Evolutionary conservation across 176 grass and related monocot species (phyloP).

Genomic region (Carex littledalei): DNA sequence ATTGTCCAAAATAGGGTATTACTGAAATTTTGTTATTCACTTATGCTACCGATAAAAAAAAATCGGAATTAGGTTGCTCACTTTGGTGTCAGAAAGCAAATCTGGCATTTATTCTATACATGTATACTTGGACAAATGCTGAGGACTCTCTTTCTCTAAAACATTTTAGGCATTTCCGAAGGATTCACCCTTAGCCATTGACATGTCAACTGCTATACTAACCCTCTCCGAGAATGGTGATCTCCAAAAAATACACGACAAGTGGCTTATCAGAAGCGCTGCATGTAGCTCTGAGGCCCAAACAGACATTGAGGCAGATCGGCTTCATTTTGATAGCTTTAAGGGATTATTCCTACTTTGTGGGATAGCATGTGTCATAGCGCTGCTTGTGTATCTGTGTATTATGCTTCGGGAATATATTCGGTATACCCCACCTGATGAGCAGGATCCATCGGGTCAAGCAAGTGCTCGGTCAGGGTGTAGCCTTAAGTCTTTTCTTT

Average conservation of each 20-base stretch:
- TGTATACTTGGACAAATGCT: background rate
- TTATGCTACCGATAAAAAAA: too few species aligned
- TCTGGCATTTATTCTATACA: background rate
- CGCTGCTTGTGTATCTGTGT: constrained; percentile 56
- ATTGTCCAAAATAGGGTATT: too few species aligned
- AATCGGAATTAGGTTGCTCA: background rate
- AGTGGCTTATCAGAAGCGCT: constrained; percentile 42
- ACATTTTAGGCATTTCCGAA: constrained; percentile 67
- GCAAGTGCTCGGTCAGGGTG: background rate
- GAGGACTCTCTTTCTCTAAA: constrained; percentile 2
- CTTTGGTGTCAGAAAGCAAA: background rate
- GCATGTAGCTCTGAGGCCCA: constrained; percentile 35
- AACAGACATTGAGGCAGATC: constrained; percentile 51
- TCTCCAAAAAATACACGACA: constrained; percentile 87
- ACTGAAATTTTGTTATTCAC: too few species aligned
- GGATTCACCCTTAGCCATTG: constrained; percentile 69
- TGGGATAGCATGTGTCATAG: constrained; percentile 46
- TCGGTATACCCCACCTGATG: constrained; percentile 2
- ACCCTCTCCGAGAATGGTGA: constrained; percentile 76
- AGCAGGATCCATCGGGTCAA: background rate
- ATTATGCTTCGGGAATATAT: constrained; percentile 37
- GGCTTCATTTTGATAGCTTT: constrained; percentile 72
- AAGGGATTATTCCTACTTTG: constrained; percentile 84
- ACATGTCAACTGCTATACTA: constrained; percentile 82
- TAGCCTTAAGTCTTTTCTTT: constrained; percentile 41